Conservation (phyloP, 2,329 filamentous ascomycete genomes). For the Trichocomaceae sp. region DNA sequence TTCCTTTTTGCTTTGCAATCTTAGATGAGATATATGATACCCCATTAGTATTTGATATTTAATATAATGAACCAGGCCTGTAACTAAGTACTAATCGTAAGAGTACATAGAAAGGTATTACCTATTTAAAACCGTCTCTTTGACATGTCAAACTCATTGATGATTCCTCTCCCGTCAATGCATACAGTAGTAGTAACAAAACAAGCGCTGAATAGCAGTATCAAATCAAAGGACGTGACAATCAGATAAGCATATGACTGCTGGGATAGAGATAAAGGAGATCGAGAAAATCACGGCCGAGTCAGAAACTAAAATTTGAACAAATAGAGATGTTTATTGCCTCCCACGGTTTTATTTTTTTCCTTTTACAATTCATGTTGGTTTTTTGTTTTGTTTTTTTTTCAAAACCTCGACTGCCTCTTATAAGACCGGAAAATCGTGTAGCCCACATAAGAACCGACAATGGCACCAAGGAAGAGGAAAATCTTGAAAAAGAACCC, state of each 20-base stretch:
- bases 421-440: slow-evolving; percentile 67
- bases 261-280: slow-evolving; percentile 1
- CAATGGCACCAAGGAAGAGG: slow-evolving; percentile 62
- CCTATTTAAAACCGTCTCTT: neutral
- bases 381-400: neutral
- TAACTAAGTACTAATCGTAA: neutral
- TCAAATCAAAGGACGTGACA: slow-evolving; percentile 10
- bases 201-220: slow-evolving; percentile 15
- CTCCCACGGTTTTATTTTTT: neutral
- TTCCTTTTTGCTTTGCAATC: slow-evolving; percentile 11
- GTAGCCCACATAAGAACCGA: slow-evolving; percentile 75
- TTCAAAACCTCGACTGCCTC: slow-evolving; percentile 39
- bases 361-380: neutral
- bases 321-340: neutral
- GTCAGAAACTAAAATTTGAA: neutral
- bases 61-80: neutral
- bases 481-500: slow-evolving; percentile 79
- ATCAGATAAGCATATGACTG: neutral
- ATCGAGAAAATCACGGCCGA: neutral
- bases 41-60: neutral
- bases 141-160: slow-evolving; percentile 1
- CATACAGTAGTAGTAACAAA: slow-evolving; percentile 7
- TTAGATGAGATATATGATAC: neutral
- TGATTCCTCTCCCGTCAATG: neutral
- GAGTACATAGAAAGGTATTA: too few species aligned